A percentile compares a stretch with the other conserved stretches of the same genome.
phyloP scores from a whole-genome alignment of 768 basidiomycete species.

The Hydnomerulius pinastri region DNA sequence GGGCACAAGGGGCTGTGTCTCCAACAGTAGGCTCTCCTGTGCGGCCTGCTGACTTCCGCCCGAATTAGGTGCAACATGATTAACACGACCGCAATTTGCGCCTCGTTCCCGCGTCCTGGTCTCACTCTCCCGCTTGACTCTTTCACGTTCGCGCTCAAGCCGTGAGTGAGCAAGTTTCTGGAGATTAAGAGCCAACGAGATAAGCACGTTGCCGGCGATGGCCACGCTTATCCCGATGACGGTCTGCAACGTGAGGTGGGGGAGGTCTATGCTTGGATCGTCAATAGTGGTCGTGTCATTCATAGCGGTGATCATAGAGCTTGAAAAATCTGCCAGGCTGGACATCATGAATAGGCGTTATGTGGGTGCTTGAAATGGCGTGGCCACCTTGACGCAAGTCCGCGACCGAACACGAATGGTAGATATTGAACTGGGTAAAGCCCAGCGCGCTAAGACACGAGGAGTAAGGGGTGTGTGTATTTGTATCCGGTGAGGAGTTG shows the following conservation, averaged over 20 bases:
- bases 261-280: conserved; percentile 43
- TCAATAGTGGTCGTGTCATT: conserved; percentile 5
- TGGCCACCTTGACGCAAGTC: neutral
- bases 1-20: conserved; percentile 32
- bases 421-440: neutral
- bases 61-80: conserved; percentile 1
- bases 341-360: neutral
- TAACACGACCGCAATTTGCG: neutral
- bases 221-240: conserved; percentile 82
- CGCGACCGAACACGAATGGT: neutral
- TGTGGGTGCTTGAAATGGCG: neutral
- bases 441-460: neutral
- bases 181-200: conserved; percentile 87
- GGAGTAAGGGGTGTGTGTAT: too few relatives aligned
- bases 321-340: neutral
- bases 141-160: conserved; percentile 45
- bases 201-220: conserved; percentile 82
- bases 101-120: conserved; percentile 5
- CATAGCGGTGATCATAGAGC: conserved; percentile 9
- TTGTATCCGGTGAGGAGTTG: neutral
- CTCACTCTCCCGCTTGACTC: conserved; percentile 14
- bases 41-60: conserved; percentile 9
- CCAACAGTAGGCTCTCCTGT: conserved; percentile 13
- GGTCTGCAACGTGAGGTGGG: conserved; percentile 55
- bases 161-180: conserved; percentile 90